Conservation (phyloP, 495 filamentous ascomycete species). For the Aspergillus funiculosus region DNA sequence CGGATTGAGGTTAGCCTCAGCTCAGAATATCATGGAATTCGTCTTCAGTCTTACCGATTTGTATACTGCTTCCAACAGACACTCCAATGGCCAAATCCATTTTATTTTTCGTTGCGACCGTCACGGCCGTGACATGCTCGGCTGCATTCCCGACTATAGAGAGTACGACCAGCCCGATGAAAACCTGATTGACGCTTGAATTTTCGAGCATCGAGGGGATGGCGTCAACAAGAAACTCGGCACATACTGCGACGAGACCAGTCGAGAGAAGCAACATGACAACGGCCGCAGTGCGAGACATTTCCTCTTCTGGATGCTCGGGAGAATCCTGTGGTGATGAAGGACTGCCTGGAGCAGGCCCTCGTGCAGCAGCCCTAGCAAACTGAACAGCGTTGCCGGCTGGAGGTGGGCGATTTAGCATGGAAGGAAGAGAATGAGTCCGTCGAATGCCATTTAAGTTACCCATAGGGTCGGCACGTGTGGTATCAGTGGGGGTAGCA, state of each 20-base stretch:
- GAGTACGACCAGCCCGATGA: conserved; percentile 82
- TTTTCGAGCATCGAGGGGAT: conserved; percentile 66
- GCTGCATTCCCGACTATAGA: conserved; percentile 91
- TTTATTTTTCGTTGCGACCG: conserved; percentile 88
- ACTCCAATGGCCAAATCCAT: conserved; percentile 93
- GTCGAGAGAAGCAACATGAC: conserved; percentile 71
- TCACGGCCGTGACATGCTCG: conserved; percentile 86
- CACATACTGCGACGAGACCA: conserved; percentile 74
- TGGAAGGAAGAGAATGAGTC: conserved; percentile 72
- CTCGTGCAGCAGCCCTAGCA: conserved; percentile 34
- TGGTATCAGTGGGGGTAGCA: conserved; percentile 37
- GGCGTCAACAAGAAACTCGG: conserved; percentile 78
- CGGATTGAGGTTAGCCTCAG: conserved; percentile 48
- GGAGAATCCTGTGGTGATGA: conserved; percentile 29
- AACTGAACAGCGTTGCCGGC: conserved; percentile 39
- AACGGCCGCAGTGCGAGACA: conserved; percentile 71
- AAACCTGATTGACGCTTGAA: conserved; percentile 64
- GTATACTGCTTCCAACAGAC: conserved; percentile 81
- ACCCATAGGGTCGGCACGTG: conserved; percentile 23
- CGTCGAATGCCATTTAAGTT: conserved; percentile 60
- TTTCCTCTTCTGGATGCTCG: conserved; percentile 46
- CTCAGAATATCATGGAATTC: not conserved
- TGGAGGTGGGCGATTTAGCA: conserved; percentile 49
- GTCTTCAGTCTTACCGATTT: conserved; percentile 39
- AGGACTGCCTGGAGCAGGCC: conserved; percentile 17